These are phyloP conservation scores for Batkoa obscura DNA, from an alignment of 371 early-diverging fungal genomes.

Conservation along the genomic window DNA sequence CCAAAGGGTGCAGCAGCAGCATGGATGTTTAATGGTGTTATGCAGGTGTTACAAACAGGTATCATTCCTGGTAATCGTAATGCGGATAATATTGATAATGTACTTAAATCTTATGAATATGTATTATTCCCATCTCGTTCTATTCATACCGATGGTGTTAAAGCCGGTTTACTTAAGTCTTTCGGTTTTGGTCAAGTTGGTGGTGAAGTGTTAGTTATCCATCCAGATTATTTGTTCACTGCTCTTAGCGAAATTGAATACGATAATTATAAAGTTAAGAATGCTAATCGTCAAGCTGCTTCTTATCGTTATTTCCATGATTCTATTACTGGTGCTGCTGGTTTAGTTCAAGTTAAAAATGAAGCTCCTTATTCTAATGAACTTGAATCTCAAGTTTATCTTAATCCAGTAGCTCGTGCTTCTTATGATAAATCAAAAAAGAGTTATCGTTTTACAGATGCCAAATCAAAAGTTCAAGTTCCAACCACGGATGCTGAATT, in stretches of 20 bases:
- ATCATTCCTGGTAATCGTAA: constrained; percentile 91
- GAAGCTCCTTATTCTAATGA: constrained; percentile 74
- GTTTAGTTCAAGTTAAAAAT: constrained; percentile 77
- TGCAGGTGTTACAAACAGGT: constrained; percentile 76
- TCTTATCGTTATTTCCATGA: constrained; percentile 88
- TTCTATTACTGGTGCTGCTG: constrained; percentile 63
- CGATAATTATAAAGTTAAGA: constrained; percentile 43
- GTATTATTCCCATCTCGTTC: constrained; percentile 74
- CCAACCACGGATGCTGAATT: constrained; percentile 24
- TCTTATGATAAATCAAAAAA: constrained; percentile 48
- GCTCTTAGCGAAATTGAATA: constrained; percentile 56
- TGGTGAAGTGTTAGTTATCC: constrained; percentile 76
- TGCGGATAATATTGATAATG: constrained; percentile 78
- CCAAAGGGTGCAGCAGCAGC: constrained; percentile 94
- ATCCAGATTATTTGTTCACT: constrained; percentile 78
- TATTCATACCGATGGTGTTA: constrained; percentile 81
- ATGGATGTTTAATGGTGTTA: constrained; percentile 93
- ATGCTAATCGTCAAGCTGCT: constrained; percentile 53
- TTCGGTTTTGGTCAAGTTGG: constrained; percentile 97
- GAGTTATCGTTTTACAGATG: constrained; percentile 51
- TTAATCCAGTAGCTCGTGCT: constrained; percentile 82
- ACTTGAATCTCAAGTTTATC: constrained; percentile 70
- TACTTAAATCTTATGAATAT: constrained; percentile 59
- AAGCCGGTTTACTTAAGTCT: constrained; percentile 83
- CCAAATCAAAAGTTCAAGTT: constrained; percentile 16